Conservation (phyloP, 2,329 filamentous ascomycete genomes). For the Trichoderma sp. region DNA sequence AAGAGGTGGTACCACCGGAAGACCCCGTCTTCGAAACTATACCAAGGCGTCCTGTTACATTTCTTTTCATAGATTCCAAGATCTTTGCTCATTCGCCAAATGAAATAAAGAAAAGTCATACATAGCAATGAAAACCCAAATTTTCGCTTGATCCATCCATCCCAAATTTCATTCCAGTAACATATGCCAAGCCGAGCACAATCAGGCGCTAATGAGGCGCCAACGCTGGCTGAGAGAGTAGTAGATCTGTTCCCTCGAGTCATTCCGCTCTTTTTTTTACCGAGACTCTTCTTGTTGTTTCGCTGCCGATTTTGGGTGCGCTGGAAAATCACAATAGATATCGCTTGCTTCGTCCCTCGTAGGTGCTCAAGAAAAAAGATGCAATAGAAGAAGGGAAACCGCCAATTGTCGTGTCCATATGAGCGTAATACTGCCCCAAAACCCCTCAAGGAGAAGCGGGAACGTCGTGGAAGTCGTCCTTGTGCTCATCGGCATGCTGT, state of each 20-base stretch:
- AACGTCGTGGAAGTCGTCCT: constrained; percentile 57
- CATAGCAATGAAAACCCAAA: not conserved
- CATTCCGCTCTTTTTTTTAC: not conserved
- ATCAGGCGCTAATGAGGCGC: constrained; percentile 17
- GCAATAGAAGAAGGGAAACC: not conserved
- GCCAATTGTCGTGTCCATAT: constrained; percentile 1
- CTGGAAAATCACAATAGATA: constrained; percentile 10
- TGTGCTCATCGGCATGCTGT: constrained; percentile 59
- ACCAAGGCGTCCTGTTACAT: not conserved
- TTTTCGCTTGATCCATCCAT: constrained; percentile 11
- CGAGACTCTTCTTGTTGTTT: not conserved
- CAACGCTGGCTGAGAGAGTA: constrained; percentile 14
- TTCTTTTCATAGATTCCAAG: constrained; percentile 12
- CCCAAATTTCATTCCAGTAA: constrained; percentile 14
- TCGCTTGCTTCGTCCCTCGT: constrained; percentile 15
- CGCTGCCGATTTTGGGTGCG: constrained; percentile 4
- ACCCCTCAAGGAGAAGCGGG: constrained; percentile 15
- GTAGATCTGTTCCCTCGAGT: not conserved
- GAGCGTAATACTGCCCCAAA: not conserved
- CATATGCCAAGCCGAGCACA: constrained; percentile 23
- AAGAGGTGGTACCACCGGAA: not conserved
- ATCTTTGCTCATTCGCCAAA: constrained; percentile 7
- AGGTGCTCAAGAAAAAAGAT: not conserved
- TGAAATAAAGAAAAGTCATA: constrained; percentile 9
- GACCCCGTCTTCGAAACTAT: constrained; percentile 1